Evolutionary conservation across 768 basidiomycete species (phyloP).

Genomic region (Lactarius deliciosus): DNA sequence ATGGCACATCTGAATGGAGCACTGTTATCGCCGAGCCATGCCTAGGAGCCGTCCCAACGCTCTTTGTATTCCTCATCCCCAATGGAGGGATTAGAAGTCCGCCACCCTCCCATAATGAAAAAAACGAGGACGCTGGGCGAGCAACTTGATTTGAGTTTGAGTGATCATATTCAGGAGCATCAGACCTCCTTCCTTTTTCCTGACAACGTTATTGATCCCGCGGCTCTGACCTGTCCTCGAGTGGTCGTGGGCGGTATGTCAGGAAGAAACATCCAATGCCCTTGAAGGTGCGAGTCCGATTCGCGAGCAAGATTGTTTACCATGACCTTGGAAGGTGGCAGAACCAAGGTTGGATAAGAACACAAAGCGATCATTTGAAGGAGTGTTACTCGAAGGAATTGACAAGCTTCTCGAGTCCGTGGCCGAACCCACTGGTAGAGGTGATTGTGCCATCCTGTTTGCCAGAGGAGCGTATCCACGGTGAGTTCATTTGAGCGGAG

Average conservation of each 20-base stretch:
- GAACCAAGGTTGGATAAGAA: not conserved
- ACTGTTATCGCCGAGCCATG: not conserved
- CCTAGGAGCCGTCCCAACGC: not conserved
- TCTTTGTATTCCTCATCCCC: not conserved
- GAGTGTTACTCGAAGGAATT: not conserved
- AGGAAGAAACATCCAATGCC: not conserved
- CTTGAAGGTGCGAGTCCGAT: not conserved
- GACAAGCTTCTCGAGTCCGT: not conserved
- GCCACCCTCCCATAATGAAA: conserved; percentile 1
- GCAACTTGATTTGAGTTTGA: not conserved
- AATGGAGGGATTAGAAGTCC: not conserved
- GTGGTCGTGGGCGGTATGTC: not conserved
- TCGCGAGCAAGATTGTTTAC: not conserved
- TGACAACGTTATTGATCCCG: conserved; percentile 1
- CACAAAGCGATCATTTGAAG: conserved; percentile 3
- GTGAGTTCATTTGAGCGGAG: not conserved
- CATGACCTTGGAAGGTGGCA: not conserved
- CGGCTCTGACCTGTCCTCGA: not conserved
- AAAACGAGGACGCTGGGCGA: not conserved
- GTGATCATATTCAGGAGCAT: not conserved
- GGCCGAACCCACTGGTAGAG: not conserved
- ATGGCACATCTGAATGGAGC: not conserved
- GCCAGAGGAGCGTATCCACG: not conserved
- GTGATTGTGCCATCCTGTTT: not conserved
- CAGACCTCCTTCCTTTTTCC: conserved; percentile 5